These are phyloP conservation scores for Solanum sejunctum DNA, from an alignment of 257 asterid genomes.

Conservation along the genomic window DNA sequence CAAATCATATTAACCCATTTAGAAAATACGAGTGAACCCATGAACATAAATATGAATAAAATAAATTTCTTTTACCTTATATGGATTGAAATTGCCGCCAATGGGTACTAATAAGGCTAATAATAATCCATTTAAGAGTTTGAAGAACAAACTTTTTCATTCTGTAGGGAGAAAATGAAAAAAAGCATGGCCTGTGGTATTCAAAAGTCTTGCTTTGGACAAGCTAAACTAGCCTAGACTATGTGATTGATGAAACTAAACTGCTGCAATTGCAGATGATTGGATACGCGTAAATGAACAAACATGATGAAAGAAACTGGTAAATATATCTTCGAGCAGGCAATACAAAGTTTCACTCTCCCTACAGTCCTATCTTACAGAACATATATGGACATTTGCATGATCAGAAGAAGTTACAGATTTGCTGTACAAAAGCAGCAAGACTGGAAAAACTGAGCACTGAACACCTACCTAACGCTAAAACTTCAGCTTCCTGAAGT, in stretches of 20 bases:
- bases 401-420: not conserved
- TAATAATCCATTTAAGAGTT: not conserved
- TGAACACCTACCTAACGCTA: not conserved
- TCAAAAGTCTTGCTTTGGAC: not conserved
- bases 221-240: not conserved
- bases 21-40: too few species aligned
- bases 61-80: too few species aligned
- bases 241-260: not conserved
- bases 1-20: too few species aligned
- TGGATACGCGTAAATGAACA: not conserved
- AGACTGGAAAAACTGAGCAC: not conserved
- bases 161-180: not conserved
- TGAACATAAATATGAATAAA: too few species aligned
- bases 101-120: not conserved
- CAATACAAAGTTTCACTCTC: not conserved
- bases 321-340: not conserved
- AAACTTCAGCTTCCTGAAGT: not conserved
- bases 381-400: conserved; percentile 8
- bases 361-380: not conserved
- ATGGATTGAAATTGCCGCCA: too few species aligned
- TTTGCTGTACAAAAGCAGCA: conserved; percentile 10
- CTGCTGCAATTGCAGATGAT: not conserved
- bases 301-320: not conserved
- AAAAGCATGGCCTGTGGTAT: not conserved
- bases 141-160: not conserved